Evolutionary conservation across 495 filamentous ascomycete genomes (phyloP), one percentile per base, ranked within the genome.

Genomic region (Polyplosphaeria fusca): DNA sequence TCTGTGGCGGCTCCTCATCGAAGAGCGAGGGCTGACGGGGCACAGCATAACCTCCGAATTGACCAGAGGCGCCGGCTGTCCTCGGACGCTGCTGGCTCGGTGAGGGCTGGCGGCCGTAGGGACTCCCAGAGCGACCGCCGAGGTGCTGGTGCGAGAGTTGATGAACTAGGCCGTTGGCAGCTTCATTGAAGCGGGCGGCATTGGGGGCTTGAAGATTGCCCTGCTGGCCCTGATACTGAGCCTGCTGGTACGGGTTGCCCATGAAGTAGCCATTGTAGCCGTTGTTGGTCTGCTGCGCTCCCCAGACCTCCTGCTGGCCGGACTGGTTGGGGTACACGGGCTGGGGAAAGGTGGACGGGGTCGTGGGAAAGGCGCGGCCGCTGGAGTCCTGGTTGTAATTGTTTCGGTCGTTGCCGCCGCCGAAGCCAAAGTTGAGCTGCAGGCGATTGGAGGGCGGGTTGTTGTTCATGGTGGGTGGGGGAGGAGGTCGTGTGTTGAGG

Each of bases 111-210:
- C 88, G 83, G 63, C 75, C 77, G 63, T 88, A 88, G 47, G 88
- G 80, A 52, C 85, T 83, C 2, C 73, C 74, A 60, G 77, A 71
- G 23, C 88, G 80, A 44, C 82, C 78, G 7, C 71, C 72, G 3
- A 97, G 81, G 69, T 97, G 95, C 77, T 99, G 93, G 71, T 97
- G 91, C 30, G 92, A 93, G 69, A 99, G 91, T 69, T 99, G 93
- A 67, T 95, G 89, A 60, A 89, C 89, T 43, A 99, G 78, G 20
- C 90, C 92, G 60, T 90, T 86, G 27, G 83, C 83, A 19, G 77
- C 82, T 58, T 87, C 85, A 48, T 78, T 81, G 64, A 67, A 69
- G 35, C 60, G 64, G 47, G 77, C 72, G 27, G 73, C 66, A 48
- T 76, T 74, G 25, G 78, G 76, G 20, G 77, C 76, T 65, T 76